phyloP scores from a whole-genome alignment of 1,139 yeast species.

The Insectozyma bohioensis region DNA sequence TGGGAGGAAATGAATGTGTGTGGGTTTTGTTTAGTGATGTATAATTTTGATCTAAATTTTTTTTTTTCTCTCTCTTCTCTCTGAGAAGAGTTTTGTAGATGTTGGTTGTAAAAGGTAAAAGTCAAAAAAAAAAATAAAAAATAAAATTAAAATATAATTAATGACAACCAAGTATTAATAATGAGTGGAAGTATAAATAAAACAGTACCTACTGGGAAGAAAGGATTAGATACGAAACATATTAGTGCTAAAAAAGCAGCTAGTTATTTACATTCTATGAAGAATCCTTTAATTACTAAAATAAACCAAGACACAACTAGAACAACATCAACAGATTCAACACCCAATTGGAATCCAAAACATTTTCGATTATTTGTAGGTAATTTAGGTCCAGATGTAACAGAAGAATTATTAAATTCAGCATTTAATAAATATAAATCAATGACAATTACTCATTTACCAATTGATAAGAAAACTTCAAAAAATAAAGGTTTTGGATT shows the following conservation, averaged over 20 bases:
- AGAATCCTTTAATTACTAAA: constrained; percentile 7
- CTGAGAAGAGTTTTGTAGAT: constrained; percentile 2
- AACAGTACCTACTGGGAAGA: constrained; percentile 5
- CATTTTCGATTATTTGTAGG: constrained; percentile 77
- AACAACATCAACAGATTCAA: constrained; percentile 7
- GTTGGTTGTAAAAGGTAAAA: constrained; percentile 1
- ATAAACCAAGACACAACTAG: no score
- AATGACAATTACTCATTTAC: constrained; percentile 56
- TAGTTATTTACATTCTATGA: constrained; percentile 31
- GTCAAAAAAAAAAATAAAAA: no score
- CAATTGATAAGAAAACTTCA: constrained; percentile 42
- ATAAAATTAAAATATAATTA: neutral
- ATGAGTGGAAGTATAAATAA: constrained; percentile 1
- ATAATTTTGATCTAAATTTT: neutral
- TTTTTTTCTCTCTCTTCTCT: no score
- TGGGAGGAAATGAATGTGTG: constrained; percentile 21
- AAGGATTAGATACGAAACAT: constrained; percentile 7
- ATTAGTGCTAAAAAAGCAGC: constrained; percentile 34
- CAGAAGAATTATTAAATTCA: constrained; percentile 48
- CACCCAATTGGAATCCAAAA: constrained; percentile 61
- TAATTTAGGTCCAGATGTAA: constrained; percentile 68
- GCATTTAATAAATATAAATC: constrained; percentile 55
- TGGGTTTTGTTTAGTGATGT: constrained; percentile 4
- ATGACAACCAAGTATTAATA: neutral
- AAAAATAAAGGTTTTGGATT: constrained; percentile 69